These are phyloP conservation scores for Malassezia obtusa DNA, from an alignment of 1,284 basidiomycete genomes.

Conservation along the genomic window DNA sequence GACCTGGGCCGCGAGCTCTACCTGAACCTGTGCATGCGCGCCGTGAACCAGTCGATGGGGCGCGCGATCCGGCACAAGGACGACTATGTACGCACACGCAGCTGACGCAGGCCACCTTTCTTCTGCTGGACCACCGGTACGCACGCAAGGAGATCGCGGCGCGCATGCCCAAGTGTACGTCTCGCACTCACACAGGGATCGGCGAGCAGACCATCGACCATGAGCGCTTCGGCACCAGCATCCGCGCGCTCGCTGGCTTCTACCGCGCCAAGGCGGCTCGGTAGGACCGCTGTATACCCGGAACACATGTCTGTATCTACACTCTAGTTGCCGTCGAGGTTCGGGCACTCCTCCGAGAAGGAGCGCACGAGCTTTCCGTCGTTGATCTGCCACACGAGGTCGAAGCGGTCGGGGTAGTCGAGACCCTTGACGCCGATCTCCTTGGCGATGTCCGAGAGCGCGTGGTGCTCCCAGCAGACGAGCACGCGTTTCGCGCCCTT, in stretches of 20 bases:
- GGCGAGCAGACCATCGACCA: conserved; percentile 58
- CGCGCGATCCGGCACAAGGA: conserved; percentile 43
- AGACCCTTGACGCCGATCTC: conserved; percentile 28
- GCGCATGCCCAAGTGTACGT: conserved; percentile 29
- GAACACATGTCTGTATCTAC: neutral
- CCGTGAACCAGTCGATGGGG: conserved; percentile 90
- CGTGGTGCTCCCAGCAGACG: conserved; percentile 29
- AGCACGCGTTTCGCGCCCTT: conserved; percentile 19
- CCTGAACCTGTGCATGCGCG: conserved; percentile 65
- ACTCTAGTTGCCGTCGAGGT: conserved; percentile 14
- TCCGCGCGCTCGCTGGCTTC: conserved; percentile 55
- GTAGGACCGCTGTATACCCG: neutral
- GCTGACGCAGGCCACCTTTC: conserved; percentile 25
- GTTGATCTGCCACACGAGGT: conserved; percentile 23
- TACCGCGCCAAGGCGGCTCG: conserved; percentile 17
- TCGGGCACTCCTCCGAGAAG: conserved; percentile 25
- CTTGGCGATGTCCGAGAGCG: conserved; percentile 31
- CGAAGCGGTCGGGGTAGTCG: conserved; percentile 19
- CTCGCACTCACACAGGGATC: conserved; percentile 53
- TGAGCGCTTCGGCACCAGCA: conserved; percentile 63
- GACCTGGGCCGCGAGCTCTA: conserved; percentile 36
- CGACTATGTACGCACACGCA: conserved; percentile 22
- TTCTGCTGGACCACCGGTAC: conserved; percentile 40
- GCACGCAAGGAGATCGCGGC: conserved; percentile 27
- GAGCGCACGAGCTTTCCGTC: conserved; percentile 15